A percentile compares a stretch with the other conserved stretches of the same genome.
Conservation (phyloP, 768 basidiomycete genomes). For the Dioszegia crocea region DNA sequence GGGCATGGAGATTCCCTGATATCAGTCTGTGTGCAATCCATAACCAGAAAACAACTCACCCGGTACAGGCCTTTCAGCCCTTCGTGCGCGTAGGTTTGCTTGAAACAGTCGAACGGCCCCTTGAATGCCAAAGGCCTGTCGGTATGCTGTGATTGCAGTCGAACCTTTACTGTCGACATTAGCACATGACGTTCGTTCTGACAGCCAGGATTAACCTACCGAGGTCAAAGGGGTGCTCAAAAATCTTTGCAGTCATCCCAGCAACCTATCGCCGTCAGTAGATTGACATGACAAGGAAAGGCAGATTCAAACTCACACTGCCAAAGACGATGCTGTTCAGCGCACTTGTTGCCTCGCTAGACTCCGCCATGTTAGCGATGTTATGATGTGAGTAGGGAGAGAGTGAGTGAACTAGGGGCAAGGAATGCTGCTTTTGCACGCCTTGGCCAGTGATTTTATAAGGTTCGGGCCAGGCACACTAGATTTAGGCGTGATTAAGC, state of each 20-base stretch:
- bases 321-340: slow-evolving; percentile 47
- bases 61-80: slow-evolving; percentile 81
- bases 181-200: neutral
- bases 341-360: slow-evolving; percentile 14
- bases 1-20: slow-evolving; percentile 82
- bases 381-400: neutral
- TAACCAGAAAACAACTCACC: slow-evolving; percentile 54
- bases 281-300: neutral
- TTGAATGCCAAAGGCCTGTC: slow-evolving; percentile 66
- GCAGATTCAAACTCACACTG: slow-evolving; percentile 25
- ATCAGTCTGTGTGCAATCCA: slow-evolving; percentile 6
- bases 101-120: slow-evolving; percentile 82
- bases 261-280: slow-evolving; percentile 58
- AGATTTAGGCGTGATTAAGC: neutral
- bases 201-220: slow-evolving; percentile 44
- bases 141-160: slow-evolving; percentile 84
- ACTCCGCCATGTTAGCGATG: slow-evolving; percentile 1
- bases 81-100: slow-evolving; percentile 73
- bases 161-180: slow-evolving; percentile 63
- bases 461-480: neutral
- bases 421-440: too few relatives aligned
- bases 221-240: slow-evolving; percentile 93
- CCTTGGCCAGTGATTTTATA: neutral
- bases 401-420: neutral
- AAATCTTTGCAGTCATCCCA: slow-evolving; percentile 79